A percentile compares a stretch with the other conserved stretches of the same genome.
Conservation (phyloP, 2,329 filamentous ascomycete genomes). For the Botrytis elliptica region DNA sequence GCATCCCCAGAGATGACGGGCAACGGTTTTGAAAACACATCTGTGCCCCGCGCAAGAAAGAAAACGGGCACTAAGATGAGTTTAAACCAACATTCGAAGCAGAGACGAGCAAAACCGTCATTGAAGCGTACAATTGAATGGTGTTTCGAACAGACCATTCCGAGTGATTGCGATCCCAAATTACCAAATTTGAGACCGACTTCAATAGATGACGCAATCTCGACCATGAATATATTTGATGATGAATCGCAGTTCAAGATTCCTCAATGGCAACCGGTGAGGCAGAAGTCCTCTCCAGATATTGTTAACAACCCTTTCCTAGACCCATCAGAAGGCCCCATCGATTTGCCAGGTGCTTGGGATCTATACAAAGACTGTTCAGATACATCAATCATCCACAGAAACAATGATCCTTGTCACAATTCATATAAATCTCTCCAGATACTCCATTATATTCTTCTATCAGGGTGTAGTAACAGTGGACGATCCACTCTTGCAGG, state of each 20-base stretch:
- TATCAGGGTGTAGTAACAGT: neutral
- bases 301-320: neutral
- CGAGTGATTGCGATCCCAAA: neutral
- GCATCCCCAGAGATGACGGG: neutral
- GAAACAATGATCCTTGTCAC: accelerated
- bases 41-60: neutral
- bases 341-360: too few relatives aligned
- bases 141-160: neutral
- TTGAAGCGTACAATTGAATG: neutral
- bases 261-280: neutral
- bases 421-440: too few relatives aligned
- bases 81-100: neutral
- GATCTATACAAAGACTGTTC: neutral
- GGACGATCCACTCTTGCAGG: neutral
- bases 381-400: neutral
- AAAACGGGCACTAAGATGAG: neutral
- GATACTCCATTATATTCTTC: neutral
- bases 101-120: neutral
- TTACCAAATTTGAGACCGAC: neutral
- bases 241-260: neutral
- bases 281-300: neutral
- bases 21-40: neutral
- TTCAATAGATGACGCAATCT: neutral
- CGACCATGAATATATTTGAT: neutral
- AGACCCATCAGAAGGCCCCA: too few relatives aligned